Evolutionary conservation across 192 early-diverging fungal genomes (phyloP), one percentile per base, ranked within the genome.

Genomic region (Podila epicladia): DNA sequence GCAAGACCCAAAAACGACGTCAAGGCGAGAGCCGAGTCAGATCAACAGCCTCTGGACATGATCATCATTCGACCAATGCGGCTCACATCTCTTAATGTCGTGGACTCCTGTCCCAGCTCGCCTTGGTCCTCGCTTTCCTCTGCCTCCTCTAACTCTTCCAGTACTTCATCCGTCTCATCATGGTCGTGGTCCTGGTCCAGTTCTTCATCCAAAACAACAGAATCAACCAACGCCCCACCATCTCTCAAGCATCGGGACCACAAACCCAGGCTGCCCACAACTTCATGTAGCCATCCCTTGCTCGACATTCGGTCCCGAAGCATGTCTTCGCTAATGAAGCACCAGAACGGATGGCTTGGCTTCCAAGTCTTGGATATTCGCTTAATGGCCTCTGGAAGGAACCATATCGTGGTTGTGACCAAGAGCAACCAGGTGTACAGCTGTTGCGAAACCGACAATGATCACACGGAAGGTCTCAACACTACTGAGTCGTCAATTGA

Each of bases 361-460:
- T 71, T 78, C 29, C 62, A 71, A 26, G 64, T 38, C 8, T 35
- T 78, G 48, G 75, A 78, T 38, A 58, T 71, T 17, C 58, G 33
- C 22, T 26, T 78, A 58, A 50, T 71, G 2, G 68, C 63, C 5
- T 71, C 75, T 17, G 75, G 75, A 26, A 33, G 35, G n/a, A 62
- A 41, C 17, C 75, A 78, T 48, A 78, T 78, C 51, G 75, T 78
- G 9, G 75, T 71, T 13, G 64, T 71, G 13, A 71, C 69, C 28
- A 53, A 37, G n/a, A 57, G 55, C 4, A 78, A 78, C 55, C 75
- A 78, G 62, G 65, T 78, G 5, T 78, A 71, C 31, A 71, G 68
- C 7, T 78, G 75, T 37, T 78, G 69, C 69, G 69, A 78, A 33
- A 29, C 62, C 5, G 59, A 60, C 3, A 38, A 33, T 17, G 59